Conservation (phyloP, 305 asterid genomes). For the Andrographis paniculata region DNA sequence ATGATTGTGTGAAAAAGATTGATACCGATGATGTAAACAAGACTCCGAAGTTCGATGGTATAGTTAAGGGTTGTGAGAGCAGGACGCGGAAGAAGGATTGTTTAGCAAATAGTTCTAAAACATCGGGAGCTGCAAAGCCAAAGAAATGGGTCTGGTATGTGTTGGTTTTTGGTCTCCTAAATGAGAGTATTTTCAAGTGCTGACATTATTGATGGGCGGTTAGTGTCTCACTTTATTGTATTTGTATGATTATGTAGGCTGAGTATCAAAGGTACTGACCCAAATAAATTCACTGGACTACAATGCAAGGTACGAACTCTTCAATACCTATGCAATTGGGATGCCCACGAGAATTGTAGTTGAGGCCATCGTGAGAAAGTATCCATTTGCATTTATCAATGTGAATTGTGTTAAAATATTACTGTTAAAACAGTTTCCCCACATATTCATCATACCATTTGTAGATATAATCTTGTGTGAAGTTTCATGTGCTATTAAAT, state of each 20-base stretch:
- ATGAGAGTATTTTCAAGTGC: background rate
- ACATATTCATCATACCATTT: too few species aligned
- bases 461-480: too few species aligned
- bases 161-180: slow-evolving; percentile 3
- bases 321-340: slow-evolving; percentile 3
- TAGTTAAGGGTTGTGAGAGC: slow-evolving; percentile 22
- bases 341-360: slow-evolving; percentile 12
- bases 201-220: slow-evolving; percentile 10
- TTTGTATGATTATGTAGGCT: slow-evolving; percentile 46
- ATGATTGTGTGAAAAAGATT: slow-evolving; percentile 25
- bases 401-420: slow-evolving; percentile 1
- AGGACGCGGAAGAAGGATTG: slow-evolving; percentile 31
- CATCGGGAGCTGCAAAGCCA: slow-evolving; percentile 30
- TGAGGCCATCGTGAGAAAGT: slow-evolving; percentile 4
- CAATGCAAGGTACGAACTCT: slow-evolving; percentile 64
- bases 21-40: slow-evolving; percentile 18
- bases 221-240: slow-evolving; percentile 16
- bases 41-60: slow-evolving; percentile 17
- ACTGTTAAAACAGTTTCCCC: too few species aligned
- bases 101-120: slow-evolving; percentile 24
- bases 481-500: slow-evolving; percentile 11
- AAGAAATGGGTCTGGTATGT: slow-evolving; percentile 85
- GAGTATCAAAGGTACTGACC: slow-evolving; percentile 62
- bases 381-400: slow-evolving; percentile 2
- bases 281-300: slow-evolving; percentile 60